Evolutionary conservation across 108 stramenopile species (phyloP).

Genomic region (Skeletonema marinoi): DNA sequence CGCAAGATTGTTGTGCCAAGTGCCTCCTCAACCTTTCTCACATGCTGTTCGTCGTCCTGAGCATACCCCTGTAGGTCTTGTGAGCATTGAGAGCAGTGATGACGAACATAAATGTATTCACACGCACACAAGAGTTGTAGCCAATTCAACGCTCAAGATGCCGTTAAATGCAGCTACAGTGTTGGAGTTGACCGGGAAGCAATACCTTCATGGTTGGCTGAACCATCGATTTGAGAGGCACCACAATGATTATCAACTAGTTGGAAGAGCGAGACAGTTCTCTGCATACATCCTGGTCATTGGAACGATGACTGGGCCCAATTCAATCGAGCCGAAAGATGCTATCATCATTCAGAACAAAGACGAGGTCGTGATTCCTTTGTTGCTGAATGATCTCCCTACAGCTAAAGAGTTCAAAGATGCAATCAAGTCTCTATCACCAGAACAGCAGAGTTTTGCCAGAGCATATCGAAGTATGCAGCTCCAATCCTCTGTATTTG

Average conservation of each 20-base stretch:
- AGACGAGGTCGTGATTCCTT: constrained; percentile 84
- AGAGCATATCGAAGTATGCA: constrained; percentile 82
- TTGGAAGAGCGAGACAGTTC: constrained; percentile 79
- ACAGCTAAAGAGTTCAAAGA: constrained; percentile 89
- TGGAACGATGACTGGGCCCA: constrained; percentile 68
- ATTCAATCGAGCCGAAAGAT: constrained; percentile 74
- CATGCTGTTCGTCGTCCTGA: constrained; percentile 65
- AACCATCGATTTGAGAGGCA: constrained; percentile 45
- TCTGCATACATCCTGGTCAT: constrained; percentile 74
- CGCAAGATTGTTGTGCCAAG: constrained; percentile 51
- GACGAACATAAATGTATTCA: constrained; percentile 40
- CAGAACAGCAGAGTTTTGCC: constrained; percentile 86
- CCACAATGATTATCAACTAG: constrained; percentile 30
- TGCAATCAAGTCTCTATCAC: constrained; percentile 79
- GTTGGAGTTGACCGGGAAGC: constrained; percentile 58
- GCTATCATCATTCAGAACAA: constrained; percentile 89
- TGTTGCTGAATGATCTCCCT: constrained; percentile 78
- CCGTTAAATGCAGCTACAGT: constrained; percentile 52
- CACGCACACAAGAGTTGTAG: constrained; percentile 48
- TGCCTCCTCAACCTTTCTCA: constrained; percentile 73
- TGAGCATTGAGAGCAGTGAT: constrained; percentile 55
- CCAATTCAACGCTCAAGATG: constrained; percentile 48
- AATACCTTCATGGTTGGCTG: constrained; percentile 77
- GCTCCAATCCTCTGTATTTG: constrained; percentile 82
- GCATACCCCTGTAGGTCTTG: constrained; percentile 61